Evolutionary conservation across 2,329 filamentous ascomycete species (phyloP), one percentile per base, ranked within the genome.

Genomic region (Colletotrichum caudatum): DNA sequence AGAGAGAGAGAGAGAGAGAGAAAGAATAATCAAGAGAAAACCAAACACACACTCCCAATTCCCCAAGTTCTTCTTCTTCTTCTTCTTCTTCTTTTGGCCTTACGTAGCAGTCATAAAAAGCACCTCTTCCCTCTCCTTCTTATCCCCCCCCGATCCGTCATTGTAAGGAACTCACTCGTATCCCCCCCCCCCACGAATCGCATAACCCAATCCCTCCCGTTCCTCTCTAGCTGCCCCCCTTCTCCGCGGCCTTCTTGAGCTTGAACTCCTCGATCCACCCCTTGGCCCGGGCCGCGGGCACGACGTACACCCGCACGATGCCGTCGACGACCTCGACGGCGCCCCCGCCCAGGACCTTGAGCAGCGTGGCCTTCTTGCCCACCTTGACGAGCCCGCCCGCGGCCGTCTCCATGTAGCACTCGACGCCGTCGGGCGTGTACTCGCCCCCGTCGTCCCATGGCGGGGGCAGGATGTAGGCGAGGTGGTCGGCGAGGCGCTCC

Each of bases 191-290:
- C 26, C 26, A 2, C 26, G 26, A 29, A 29, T 29, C 26, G 26
- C 26, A 29, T 29, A 29, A 29, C 3, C 29, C 29, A 29, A n/a
- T n/a, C n/a, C n/a, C n/a, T 29, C 29, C 29, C 29, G 29, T 29
- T 29, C 3, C 29, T 3, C 48, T 26, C 14, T 37, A 48, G 35
- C 63, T 53, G 26, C 73, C 74, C 75, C 76, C 78, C 77, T 72
- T 84, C 78, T 86, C 85, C 3, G 82, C 83, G 4, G 85, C 86
- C 81, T 90, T 93, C 79, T 93, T 91, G 77, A 84, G 87, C 84
- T 98, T 98, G 80, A 94, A 95, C 76, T 96, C 93, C 74, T 89
- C 88, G 46, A 97, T 91, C 91, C 95, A 99, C n/a, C 80, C 86
- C 11, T 87, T 87, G 1, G 92, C 91, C 81, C 89, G 90, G 3